Evolutionary conservation across 208 protist genomes (phyloP).

Genomic region (Herpetomonas samuelpessoai): DNA sequence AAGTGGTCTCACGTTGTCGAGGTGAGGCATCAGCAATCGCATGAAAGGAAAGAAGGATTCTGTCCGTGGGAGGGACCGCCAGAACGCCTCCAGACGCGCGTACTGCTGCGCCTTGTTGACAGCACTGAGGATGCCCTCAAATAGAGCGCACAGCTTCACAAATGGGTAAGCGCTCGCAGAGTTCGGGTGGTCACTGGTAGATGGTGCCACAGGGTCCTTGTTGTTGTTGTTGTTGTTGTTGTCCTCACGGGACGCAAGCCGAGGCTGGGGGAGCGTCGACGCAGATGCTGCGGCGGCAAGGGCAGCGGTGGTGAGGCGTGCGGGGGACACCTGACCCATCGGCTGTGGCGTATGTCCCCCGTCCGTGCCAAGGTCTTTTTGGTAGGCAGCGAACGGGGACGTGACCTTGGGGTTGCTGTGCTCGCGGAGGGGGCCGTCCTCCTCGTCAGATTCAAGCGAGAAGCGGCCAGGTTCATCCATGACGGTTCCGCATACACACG

Average conservation of each 20-base stretch:
- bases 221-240: too few species aligned
- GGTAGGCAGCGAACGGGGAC: too few species aligned
- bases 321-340: background rate
- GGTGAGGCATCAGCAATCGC: conserved; percentile 54
- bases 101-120: conserved; percentile 9
- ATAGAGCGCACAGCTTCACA: conserved; percentile 12
- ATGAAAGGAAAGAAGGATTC: conserved; percentile 56
- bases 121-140: conserved; percentile 13
- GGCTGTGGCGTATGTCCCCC: background rate
- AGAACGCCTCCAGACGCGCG: conserved; percentile 9
- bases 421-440: too few species aligned
- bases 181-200: background rate
- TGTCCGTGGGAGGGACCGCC: conserved; percentile 14
- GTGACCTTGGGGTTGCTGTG: too few species aligned
- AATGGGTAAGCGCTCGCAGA: conserved; percentile 3
- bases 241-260: too few species aligned
- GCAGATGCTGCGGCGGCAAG: background rate
- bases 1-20: conserved; percentile 33
- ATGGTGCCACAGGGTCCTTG: background rate
- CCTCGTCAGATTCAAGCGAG: too few species aligned
- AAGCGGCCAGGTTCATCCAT: too few species aligned
- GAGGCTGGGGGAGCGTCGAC: too few species aligned
- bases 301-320: background rate
- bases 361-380: background rate
- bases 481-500: too few species aligned